Evolutionary conservation across 345 rosid species (phyloP), one percentile per base, ranked within the genome.

Genomic region (Melaleuca quinquenervia): DNA sequence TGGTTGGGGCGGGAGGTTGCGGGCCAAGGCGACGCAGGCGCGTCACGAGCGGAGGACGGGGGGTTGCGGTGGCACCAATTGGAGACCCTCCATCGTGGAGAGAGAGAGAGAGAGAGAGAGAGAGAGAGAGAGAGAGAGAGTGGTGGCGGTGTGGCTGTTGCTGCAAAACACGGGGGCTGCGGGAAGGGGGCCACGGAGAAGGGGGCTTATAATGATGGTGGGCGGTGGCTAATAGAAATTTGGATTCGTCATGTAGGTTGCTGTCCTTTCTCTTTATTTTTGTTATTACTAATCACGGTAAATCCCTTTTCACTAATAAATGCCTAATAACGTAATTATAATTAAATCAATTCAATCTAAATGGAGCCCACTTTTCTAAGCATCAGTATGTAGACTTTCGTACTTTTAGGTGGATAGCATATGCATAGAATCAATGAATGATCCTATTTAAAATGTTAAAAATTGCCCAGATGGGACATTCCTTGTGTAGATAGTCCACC

Each of bases 11-110:
- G 80, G 82, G 10, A 50, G 52, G 12, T 58, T 55, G 56, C 20
- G 5, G 26, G 76, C 21, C 44, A 29, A 6, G 6, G 75, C 22
- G 75, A 62, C 11, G 11, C 75, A 29, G 44, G 75, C 44, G 11
- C 44, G 6, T 18, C 44, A 11, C 44, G 11, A 62, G 85, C 74
- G 86, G 84, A 82, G 80, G 83, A 82, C 82, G 8, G 78, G 83
- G 12, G 86, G 82, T 14, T 53, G 83, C 21, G 83, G 29, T 22
- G 84, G 36, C 53, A 76, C 20, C 15, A 87, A 76, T 22, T 82
- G 70, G 54, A 86, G 84, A 56, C 84, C 84, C 48, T 89, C 88
- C 91, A 87, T 89, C 32, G 4, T 7, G 36, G 78, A 26, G 29
- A 54, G 84, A 41, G 87, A 82, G 18, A 29, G 55, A 56, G 48